Evolutionary conservation across 345 rosid species (phyloP), one percentile per base, ranked within the genome.

Genomic region (Pelargonium nanum): DNA sequence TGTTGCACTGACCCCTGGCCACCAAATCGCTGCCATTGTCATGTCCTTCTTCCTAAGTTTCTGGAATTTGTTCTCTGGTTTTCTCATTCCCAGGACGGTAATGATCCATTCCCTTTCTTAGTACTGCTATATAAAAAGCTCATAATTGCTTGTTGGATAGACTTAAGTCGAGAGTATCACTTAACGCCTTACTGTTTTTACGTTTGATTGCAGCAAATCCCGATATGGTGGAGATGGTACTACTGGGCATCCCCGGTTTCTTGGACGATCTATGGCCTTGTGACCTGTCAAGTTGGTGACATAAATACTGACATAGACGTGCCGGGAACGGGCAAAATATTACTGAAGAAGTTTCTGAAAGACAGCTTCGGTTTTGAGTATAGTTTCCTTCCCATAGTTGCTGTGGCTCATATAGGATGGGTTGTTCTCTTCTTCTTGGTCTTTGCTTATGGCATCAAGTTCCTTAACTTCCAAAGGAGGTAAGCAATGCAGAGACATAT

Each of bases 201-300:
- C 4, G 7, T 7, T 20, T 9, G 9, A 0, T 64, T 15, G 74
- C 80, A 84, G 96, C 83, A 67, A 79, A 77, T 87, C 22, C 97
- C 96, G 0, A 55, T 81, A n/a, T 87, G 96, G 97, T 91, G 96
- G 96, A 85, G 93, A 68, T 87, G 97, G 97, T 85, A 85, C 62
- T 84, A 90, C 65, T 90, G 95, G 89, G 77, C 65, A 24, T 72
- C 83, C 15, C 97, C 95, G 0, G 85, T 80, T 62, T 77, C 95
- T 4, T 90, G 95, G 97, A 85, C 91, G 60, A 26, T 87, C n/a
- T 81, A 87, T 17, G 96, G 91, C 1, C 75, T 91, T n/a, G 70
- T 87, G 52, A 74, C 93, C 16, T 75, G 86, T 62, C 95, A 87
- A 70, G 76, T 85, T 22, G 96, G 96, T 55, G 85, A 91, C 70